Evolutionary conservation across 140 eudicot genomes (phyloP).

Genomic region (Oenanthe javanica): DNA sequence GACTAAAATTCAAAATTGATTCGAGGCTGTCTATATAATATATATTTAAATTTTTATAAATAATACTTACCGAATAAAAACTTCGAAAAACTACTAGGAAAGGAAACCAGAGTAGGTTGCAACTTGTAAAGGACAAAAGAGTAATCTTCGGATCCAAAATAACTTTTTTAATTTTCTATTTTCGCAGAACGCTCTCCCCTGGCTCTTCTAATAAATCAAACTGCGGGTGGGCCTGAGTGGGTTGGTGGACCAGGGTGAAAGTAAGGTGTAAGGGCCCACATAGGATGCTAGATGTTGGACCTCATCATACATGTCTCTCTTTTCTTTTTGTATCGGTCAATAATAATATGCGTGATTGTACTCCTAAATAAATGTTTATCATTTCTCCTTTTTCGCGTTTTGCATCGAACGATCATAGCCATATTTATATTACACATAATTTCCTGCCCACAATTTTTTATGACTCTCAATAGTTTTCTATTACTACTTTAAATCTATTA

Average conservation of each 20-base stretch:
- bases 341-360: slow-evolving; percentile 13
- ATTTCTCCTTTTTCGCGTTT: not conserved
- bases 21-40: too few relatives aligned
- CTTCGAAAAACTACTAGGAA: too few relatives aligned
- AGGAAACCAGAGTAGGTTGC: too few relatives aligned
- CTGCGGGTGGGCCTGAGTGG: slow-evolving; percentile 19
- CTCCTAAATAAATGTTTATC: too few relatives aligned
- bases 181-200: slow-evolving; percentile 9
- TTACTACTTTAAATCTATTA: too few relatives aligned
- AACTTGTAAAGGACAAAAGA: not conserved
- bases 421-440: not conserved
- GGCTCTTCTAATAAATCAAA: slow-evolving; percentile 28
- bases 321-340: slow-evolving; percentile 34
- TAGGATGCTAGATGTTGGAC: slow-evolving; percentile 10
- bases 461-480: not conserved
- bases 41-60: too few relatives aligned
- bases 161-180: slow-evolving; percentile 16
- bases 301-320: slow-evolving; percentile 32
- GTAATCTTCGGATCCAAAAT: slow-evolving; percentile 34
- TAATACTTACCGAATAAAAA: too few relatives aligned
- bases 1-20: too few relatives aligned
- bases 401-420: not conserved
- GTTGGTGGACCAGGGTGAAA: slow-evolving; percentile 35
- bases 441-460: not conserved
- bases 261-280: slow-evolving; percentile 36